Evolutionary conservation across 1,284 basidiomycete genomes (phyloP), one percentile per base, ranked within the genome.

Genomic region (Malassezia obtusa): DNA sequence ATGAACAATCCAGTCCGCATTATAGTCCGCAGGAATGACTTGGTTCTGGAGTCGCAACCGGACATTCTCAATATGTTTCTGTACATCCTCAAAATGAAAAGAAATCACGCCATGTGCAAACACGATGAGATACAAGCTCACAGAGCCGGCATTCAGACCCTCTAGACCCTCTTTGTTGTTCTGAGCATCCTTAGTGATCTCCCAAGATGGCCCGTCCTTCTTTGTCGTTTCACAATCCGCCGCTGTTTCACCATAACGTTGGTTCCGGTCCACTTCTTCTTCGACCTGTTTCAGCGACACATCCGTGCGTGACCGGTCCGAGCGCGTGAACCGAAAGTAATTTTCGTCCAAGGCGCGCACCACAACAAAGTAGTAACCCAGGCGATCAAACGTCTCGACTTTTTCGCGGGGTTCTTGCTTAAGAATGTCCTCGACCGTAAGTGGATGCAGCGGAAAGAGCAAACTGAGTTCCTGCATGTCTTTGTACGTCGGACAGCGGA

Each of bases 391-490:
- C 3, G 84, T 77, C 67, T 95, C 91, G 14, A 94, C 77, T 75
- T 96, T 96, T 75, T 95, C 91, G 31, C 89, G 81, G 17, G 87
- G 85, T 60, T 96, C 90, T 75, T 88, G 85, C 60, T 90, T 87
- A n/a, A 96, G 76, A 31, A 95, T 89, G 76, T 96, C 91, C 75
- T 96, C 91, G 14, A 95, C 80, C 0, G 91, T 95, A 19, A 95
- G 79, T 0, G 91, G 91, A 74, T 96, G 91, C 2, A 96, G 80
- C 48, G 88, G 87, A 24, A 95, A 79, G 17, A 89, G 87, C 79
- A 87, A 89, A 49, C 89, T 86, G 46, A 95, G 81, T 19, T 85
- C 82, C 51, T 85, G 81, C 80, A 95, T 83, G 74, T 94, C 90
- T 49, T 85, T 84, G 81, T 88, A 89, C 0, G 84, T 85, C 1